Evolutionary conservation across 2,329 filamentous ascomycete genomes (phyloP).

Genomic region (Fusarium vanettenii): DNA sequence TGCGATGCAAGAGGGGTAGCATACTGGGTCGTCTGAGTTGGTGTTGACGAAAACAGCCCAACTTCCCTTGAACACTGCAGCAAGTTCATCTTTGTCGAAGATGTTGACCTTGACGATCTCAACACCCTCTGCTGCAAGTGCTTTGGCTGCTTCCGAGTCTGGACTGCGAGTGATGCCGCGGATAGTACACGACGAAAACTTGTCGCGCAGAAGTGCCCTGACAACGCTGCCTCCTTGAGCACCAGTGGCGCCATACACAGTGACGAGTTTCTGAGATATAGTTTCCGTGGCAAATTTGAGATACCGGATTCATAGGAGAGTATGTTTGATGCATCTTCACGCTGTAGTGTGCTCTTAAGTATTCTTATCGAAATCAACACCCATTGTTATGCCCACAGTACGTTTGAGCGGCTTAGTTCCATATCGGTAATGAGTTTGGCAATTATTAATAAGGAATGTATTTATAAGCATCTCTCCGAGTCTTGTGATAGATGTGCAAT

Average conservation of each 20-base stretch:
- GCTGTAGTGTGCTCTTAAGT: neutral
- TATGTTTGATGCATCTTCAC: neutral
- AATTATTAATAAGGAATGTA: neutral
- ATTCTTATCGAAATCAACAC: neutral
- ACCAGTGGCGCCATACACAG: conserved; percentile 48
- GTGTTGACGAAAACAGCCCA: conserved; percentile 50
- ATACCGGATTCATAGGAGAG: neutral
- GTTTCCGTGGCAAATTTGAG: neutral
- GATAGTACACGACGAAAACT: conserved; percentile 39
- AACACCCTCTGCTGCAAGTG: conserved; percentile 38
- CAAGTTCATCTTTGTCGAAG: conserved; percentile 35
- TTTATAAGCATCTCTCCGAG: neutral
- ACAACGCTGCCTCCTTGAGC: conserved; percentile 47
- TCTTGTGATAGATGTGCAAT: neutral
- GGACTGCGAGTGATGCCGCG: conserved; percentile 46
- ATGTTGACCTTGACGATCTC: conserved; percentile 48
- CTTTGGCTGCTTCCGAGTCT: conserved; percentile 44
- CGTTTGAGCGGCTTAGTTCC: too few relatives aligned
- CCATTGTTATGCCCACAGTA: too few relatives aligned
- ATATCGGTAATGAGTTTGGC: too few relatives aligned
- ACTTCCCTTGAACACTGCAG: conserved; percentile 45
- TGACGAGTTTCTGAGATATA: conserved; percentile 40
- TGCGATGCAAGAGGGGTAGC: neutral
- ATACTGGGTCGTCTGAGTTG: conserved; percentile 46
- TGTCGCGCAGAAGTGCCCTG: conserved; percentile 45